Evolutionary conservation across 306 rosid genomes (phyloP).

Genomic region (Carpinus viminea): DNA sequence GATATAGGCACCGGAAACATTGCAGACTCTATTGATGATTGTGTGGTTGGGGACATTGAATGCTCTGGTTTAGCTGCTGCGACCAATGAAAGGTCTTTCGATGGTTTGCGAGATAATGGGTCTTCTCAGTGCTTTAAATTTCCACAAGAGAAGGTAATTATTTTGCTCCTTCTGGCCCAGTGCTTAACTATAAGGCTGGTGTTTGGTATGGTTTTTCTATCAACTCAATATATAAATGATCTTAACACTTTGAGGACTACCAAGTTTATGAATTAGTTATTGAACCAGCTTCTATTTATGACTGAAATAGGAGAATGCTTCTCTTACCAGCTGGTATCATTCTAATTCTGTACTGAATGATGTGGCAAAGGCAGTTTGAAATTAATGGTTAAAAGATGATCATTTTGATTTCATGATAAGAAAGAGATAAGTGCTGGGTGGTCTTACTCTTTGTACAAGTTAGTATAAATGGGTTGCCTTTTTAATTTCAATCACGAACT

Average conservation of each 20-base stretch:
- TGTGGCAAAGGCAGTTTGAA: background rate
- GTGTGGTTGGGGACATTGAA: constrained; percentile 31
- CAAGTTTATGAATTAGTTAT: background rate
- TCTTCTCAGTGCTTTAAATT: constrained; percentile 37
- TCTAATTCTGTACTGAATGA: too few relatives aligned
- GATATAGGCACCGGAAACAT: constrained; percentile 28
- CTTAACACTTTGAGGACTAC: background rate
- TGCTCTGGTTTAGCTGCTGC: constrained; percentile 33
- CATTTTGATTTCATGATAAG: background rate
- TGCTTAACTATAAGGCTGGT: constrained; percentile 8
- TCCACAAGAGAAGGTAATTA: constrained; percentile 44
- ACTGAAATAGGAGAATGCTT: background rate
- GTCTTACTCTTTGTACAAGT: background rate
- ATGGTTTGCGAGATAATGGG: constrained; percentile 39
- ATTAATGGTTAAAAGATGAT: background rate
- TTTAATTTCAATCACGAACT: background rate
- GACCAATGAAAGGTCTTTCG: constrained; percentile 34
- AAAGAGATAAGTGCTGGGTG: background rate
- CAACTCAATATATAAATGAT: constrained; percentile 5
- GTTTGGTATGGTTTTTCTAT: constrained; percentile 18
- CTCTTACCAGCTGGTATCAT: too few relatives aligned
- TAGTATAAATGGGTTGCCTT: background rate
- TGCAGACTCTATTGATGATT: constrained; percentile 26
- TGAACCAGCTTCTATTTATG: background rate
- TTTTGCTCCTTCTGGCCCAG: constrained; percentile 8